Conservation (phyloP, 75 land plant genomes). For the Larix kaempferi region DNA sequence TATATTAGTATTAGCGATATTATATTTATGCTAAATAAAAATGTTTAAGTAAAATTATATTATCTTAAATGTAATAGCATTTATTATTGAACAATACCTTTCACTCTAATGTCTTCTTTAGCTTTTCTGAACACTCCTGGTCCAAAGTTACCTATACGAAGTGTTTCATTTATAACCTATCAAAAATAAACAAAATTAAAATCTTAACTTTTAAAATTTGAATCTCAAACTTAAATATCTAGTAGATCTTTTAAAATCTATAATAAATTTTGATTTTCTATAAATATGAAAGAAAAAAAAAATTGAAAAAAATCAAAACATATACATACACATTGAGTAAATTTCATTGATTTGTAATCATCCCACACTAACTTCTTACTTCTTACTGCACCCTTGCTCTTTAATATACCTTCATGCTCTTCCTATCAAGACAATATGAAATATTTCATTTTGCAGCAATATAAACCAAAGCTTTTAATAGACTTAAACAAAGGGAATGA, state of each 20-base stretch:
- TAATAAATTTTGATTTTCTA: neutral
- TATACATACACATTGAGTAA: neutral
- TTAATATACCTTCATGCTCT: neutral
- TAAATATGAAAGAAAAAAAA: neutral
- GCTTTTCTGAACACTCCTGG: neutral
- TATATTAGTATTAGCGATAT: neutral
- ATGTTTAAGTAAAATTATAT: neutral
- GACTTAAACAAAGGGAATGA: no score
- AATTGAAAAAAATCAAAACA: no score
- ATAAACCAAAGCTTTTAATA: neutral
- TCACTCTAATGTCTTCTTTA: neutral
- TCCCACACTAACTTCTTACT: neutral
- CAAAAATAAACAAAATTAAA: neutral
- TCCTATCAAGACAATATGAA: neutral
- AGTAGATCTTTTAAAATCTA: no score
- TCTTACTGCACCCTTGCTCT: neutral
- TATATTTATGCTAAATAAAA: neutral
- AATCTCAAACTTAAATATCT: no score
- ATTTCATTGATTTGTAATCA: conserved; percentile 4
- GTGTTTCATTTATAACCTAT: neutral
- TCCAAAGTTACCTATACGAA: neutral
- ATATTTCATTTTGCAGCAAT: neutral
- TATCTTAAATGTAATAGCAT: neutral
- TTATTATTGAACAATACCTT: neutral
- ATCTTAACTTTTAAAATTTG: no score